Evolutionary conservation across 2,329 filamentous ascomycete genomes (phyloP).

Genomic region (Colletotrichum godetiae): DNA sequence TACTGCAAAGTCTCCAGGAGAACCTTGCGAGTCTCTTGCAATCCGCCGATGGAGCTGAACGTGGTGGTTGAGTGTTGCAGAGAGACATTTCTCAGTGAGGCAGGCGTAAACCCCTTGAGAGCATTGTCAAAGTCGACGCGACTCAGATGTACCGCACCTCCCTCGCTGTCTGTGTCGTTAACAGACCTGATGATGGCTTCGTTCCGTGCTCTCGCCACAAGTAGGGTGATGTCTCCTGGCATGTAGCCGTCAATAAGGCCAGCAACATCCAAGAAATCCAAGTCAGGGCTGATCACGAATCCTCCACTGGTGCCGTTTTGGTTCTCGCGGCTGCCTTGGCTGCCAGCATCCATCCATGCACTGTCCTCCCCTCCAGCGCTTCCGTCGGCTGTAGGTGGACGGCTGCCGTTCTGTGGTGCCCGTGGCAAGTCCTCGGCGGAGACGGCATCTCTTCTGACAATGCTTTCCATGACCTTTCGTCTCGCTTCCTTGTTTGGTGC

Average conservation of each 20-base stretch:
- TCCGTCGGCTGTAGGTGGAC: constrained; percentile 68
- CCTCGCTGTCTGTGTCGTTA: constrained; percentile 57
- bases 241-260: constrained; percentile 98
- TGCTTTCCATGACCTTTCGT: constrained; percentile 83
- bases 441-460: constrained; percentile 70
- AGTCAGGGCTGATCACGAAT: constrained; percentile 78
- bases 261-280: constrained; percentile 93
- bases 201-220: constrained; percentile 88
- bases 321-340: constrained; percentile 60
- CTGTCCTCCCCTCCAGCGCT: constrained; percentile 62
- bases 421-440: constrained; percentile 49
- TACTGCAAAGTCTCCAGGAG: constrained; percentile 96
- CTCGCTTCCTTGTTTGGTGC: constrained; percentile 93
- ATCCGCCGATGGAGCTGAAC: constrained; percentile 90
- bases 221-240: constrained; percentile 89
- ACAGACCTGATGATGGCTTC: constrained; percentile 92
- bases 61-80: constrained; percentile 93
- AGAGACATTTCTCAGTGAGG: constrained; percentile 93
- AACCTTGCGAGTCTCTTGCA: constrained; percentile 87
- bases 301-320: constrained; percentile 59
- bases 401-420: constrained; percentile 57
- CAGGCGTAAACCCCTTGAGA: constrained; percentile 91
- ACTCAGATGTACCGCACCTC: constrained; percentile 70
- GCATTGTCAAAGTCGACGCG: constrained; percentile 85
- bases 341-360: constrained; percentile 82